phyloP scores from a whole-genome alignment of 225 moss, liverwort and hornwort genomes.

The Marchantia polymorpha region DNA sequence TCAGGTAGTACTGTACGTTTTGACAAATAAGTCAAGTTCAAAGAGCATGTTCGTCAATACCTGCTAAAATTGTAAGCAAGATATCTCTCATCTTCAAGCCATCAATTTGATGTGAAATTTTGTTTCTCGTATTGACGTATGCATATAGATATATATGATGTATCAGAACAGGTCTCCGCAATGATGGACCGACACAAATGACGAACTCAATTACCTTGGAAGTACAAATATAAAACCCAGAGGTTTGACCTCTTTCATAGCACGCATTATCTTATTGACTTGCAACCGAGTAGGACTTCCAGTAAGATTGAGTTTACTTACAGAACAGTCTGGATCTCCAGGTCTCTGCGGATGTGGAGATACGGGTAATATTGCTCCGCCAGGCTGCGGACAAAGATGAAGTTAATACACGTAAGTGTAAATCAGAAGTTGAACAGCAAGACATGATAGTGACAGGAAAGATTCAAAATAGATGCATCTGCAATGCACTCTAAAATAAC shows the following conservation, averaged over 20 bases:
- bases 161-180: no score
- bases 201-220: no score
- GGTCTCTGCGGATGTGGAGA: slow-evolving; percentile 78
- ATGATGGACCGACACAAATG: no score
- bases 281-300: neutral
- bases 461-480: neutral
- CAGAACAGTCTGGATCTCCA: slow-evolving; percentile 78
- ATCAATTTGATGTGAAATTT: no score
- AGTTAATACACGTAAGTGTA: neutral
- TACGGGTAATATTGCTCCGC: neutral
- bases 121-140: no score
- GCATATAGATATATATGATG: no score
- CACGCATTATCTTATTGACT: no score
- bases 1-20: slow-evolving; percentile 65
- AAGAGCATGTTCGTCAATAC: no score
- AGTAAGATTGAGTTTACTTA: slow-evolving; percentile 33
- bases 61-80: no score
- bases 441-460: neutral
- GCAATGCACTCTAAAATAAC: neutral
- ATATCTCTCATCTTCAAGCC: no score
- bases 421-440: neutral
- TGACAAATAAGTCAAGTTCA: neutral
- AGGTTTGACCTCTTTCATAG: no score
- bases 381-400: slow-evolving; percentile 14
- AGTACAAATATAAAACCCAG: no score